phyloP scores from a whole-genome alignment of 495 filamentous ascomycete genomes.

The Hypoxylon subgilvum region DNA sequence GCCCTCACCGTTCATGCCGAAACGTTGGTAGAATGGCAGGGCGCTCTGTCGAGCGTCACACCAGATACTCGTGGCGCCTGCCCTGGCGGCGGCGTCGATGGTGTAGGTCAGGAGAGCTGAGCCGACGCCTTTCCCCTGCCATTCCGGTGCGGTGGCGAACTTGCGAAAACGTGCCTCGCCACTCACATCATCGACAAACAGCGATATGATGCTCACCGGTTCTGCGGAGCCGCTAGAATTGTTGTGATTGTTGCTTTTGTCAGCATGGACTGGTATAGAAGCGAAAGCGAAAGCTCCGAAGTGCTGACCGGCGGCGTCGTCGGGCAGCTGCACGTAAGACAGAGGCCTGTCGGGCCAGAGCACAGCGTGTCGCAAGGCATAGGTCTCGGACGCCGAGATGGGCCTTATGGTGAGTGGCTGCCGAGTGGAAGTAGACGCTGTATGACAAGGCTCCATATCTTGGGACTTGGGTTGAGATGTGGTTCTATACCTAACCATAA shows the following conservation, averaged over 20 bases:
- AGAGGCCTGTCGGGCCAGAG: slow-evolving; percentile 36
- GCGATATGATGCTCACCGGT: slow-evolving; percentile 30
- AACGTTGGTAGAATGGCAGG: slow-evolving; percentile 31
- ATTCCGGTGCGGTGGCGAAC: slow-evolving; percentile 31
- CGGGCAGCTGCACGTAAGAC: slow-evolving; percentile 36
- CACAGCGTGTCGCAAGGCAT: slow-evolving; percentile 29
- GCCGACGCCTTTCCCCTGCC: slow-evolving; percentile 34
- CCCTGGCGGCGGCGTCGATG: slow-evolving; percentile 27
- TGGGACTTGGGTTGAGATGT: slow-evolving; percentile 24
- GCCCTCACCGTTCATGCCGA: slow-evolving; percentile 32
- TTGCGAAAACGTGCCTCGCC: slow-evolving; percentile 34
- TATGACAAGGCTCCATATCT: slow-evolving; percentile 29
- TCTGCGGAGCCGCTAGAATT: not conserved
- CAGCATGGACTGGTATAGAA: not conserved
- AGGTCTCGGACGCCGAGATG: slow-evolving; percentile 26
- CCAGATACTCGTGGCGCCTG: slow-evolving; percentile 34
- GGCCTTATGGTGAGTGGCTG: slow-evolving; percentile 16
- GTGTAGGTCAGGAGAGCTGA: slow-evolving; percentile 23
- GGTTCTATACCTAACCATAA: slow-evolving; percentile 18
- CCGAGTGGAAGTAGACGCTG: not conserved
- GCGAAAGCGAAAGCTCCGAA: slow-evolving; percentile 25
- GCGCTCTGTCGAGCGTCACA: slow-evolving; percentile 36
- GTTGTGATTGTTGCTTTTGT: not conserved
- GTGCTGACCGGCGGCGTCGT: slow-evolving; percentile 28
- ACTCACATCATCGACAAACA: slow-evolving; percentile 25